Base-by-base conservation (phyloP, 1,284 basidiomycete genomes). In the Chondrostereum purpureum region DNA sequence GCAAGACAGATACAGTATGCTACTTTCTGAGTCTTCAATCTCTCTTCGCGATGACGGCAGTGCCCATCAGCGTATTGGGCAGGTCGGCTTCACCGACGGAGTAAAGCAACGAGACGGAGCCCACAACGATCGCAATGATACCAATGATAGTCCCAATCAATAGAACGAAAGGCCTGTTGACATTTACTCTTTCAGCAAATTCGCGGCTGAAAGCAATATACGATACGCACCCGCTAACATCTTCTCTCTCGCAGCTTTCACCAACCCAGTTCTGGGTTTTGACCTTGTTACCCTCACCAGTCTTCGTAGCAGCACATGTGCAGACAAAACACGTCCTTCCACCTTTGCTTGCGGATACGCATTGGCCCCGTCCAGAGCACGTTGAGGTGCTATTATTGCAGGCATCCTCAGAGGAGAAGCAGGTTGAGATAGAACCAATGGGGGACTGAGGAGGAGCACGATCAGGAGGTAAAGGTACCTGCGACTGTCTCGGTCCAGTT, bases 311-410 rank as follows among this genome's bases (percentile, higher is more conserved):
- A 2, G 65, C 60, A 56, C 88, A 91, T 6, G 73, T 67, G 58
- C 88, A 91, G 2, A 85, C 75, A 55, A 77, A 90, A 60, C 88
- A 91, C 4, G 76, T 78, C 47, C 72, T 70, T 13, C 81, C 84
- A 4, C 77, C 73, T 51, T 78, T 82, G 39, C 64, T 73, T 20
- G 74, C 76, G 43, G 69, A 61, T 12, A 76, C 68, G 53, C 88
- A 91, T 49, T 74, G 56, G 0, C 88, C 88, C 39, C 78, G 73
- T 3, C 83, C 83, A 8, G 80, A 84, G 60, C 88, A 91, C 14
- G 67, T 58, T 40, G 67, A 69, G 3, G 88, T 91, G 35, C 67
- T 66, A 53, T 82, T 78, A 14, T 58, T 66, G 59, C 88, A 91
- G 0, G 69, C 62, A 16, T 77, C 70, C 16, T 64, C 61, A 20